Conservation (phyloP, 192 early-diverging fungal genomes). For the Coemansia sp. region DNA sequence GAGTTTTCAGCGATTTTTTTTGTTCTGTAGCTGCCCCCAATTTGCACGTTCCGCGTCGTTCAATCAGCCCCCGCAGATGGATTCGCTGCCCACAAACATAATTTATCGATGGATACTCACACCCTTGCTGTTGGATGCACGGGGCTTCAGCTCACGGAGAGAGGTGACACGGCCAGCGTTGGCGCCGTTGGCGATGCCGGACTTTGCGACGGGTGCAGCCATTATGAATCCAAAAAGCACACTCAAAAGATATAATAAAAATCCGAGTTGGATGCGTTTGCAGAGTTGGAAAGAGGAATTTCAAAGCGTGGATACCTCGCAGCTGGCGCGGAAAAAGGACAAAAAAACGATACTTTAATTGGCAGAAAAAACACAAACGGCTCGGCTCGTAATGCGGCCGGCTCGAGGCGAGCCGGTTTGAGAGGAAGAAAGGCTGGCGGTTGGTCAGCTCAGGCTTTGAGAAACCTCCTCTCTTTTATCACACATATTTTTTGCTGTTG, state of each 20-base stretch:
- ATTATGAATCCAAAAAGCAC: conserved; percentile 41
- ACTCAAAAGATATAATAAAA: conserved; percentile 6
- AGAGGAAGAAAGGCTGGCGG: neutral
- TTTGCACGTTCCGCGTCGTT: neutral
- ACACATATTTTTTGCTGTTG: neutral
- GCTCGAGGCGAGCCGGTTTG: neutral
- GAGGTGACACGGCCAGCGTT: conserved; percentile 94
- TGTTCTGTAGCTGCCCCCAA: no score
- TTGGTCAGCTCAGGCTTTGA: neutral
- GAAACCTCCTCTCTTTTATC: conserved; percentile 4
- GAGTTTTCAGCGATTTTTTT: no score
- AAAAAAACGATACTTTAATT: no score
- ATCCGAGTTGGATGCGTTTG: conserved; percentile 12
- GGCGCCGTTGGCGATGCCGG: conserved; percentile 85
- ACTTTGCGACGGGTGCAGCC: conserved; percentile 64
- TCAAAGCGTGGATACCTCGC: neutral
- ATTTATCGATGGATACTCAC: conserved; percentile 27
- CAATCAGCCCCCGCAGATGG: neutral
- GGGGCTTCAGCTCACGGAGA: conserved; percentile 43
- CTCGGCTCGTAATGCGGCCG: conserved; percentile 3
- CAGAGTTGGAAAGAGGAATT: conserved; percentile 7
- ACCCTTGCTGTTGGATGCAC: conserved; percentile 36
- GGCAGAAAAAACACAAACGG: neutral
- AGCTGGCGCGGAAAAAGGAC: neutral
- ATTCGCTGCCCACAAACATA: neutral